Percentiles rank a stretch among this genome's conserved stretches.
phyloP scores from a whole-genome alignment of 1,284 basidiomycete species.

The Ganoderma multipileum region DNA sequence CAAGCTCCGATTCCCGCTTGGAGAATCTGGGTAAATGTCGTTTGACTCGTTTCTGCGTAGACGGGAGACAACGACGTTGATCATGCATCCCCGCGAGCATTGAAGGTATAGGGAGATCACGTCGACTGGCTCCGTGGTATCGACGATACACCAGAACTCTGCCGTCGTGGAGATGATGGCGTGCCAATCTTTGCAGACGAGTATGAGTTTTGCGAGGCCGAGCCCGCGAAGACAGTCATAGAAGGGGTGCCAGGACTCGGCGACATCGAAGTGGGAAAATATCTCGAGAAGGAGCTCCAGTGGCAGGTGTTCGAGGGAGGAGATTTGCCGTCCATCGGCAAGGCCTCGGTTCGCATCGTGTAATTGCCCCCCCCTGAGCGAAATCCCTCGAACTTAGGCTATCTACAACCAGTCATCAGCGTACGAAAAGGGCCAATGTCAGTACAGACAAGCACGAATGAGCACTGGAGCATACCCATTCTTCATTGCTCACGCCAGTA shows the following conservation, averaged over 20 bases:
- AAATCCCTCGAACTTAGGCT: background rate
- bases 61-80: slow-evolving; percentile 14
- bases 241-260: background rate
- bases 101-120: slow-evolving; percentile 3
- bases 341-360: background rate
- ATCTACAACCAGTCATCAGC: too few species aligned
- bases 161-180: background rate
- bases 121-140: background rate
- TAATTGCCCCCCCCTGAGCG: background rate
- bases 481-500: background rate
- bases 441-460: background rate
- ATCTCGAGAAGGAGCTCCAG: slow-evolving; percentile 3
- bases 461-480: background rate
- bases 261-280: background rate
- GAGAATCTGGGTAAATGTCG: background rate
- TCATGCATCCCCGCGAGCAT: slow-evolving; percentile 8
- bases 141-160: slow-evolving; percentile 18
- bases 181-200: slow-evolving; percentile 13
- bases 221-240: background rate
- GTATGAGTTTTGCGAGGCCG: slow-evolving; percentile 9
- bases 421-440: background rate
- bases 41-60: background rate
- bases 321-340: background rate
- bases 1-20: background rate
- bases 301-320: background rate